These are phyloP conservation scores for Auriscalpium vulgare DNA, from an alignment of 768 basidiomycete species.

Conservation along the genomic window DNA sequence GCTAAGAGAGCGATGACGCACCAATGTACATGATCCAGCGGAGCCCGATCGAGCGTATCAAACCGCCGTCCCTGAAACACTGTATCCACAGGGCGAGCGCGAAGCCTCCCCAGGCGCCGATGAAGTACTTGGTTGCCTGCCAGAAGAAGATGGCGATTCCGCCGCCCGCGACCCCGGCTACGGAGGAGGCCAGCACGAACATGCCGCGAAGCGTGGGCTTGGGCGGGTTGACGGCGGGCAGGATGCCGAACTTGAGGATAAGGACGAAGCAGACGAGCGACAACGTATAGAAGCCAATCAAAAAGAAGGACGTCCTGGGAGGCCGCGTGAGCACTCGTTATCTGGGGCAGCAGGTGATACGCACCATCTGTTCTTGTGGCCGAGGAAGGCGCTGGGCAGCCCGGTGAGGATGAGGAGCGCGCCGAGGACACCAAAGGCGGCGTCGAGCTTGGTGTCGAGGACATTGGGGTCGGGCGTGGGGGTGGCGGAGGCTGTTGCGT, in stretches of 20 bases:
- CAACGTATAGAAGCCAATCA: conserved; percentile 86
- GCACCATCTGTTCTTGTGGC: conserved; percentile 93
- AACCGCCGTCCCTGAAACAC: conserved; percentile 73
- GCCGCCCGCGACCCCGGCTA: conserved; percentile 80
- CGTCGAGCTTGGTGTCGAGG: conserved; percentile 65
- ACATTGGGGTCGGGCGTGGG: conserved; percentile 27
- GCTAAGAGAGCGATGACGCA: conserved; percentile 24
- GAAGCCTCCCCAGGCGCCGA: conserved; percentile 82
- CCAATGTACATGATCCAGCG: conserved; percentile 91
- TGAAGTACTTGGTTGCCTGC: conserved; percentile 79
- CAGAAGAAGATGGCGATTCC: conserved; percentile 88
- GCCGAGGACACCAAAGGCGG: conserved; percentile 85
- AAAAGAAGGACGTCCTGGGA: conserved; percentile 83
- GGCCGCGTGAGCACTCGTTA: conserved; percentile 12
- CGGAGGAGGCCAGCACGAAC: conserved; percentile 75
- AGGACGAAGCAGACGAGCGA: conserved; percentile 82
- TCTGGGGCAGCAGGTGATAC: conserved; percentile 20
- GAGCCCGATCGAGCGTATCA: conserved; percentile 68
- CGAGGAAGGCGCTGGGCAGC: conserved; percentile 82
- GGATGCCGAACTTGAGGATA: conserved; percentile 81
- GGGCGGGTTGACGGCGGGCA: conserved; percentile 79
- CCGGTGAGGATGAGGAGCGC: conserved; percentile 85
- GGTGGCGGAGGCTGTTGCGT: conserved; percentile 22
- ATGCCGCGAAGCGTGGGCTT: conserved; percentile 73
- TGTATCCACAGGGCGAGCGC: conserved; percentile 84